Base-by-base conservation (phyloP, 164 flowering plant species). In the Kalanchoe fedtschenkoi region DNA sequence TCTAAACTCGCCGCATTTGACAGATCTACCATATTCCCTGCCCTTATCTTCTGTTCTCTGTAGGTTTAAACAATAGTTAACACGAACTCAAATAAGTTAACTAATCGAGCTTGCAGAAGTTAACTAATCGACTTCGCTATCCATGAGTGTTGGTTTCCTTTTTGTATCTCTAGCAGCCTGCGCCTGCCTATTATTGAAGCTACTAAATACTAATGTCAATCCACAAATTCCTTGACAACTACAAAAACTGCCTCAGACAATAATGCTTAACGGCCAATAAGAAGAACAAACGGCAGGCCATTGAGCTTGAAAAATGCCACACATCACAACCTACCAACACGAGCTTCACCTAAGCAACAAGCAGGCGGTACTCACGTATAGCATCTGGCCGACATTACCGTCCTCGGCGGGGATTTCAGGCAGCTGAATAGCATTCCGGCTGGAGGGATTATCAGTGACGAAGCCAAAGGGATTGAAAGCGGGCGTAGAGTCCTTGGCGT, bases 381-480 rank as follows among this genome's bases (percentile, higher is more conserved):
- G 87, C 93, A 92, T 80, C 69, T 92, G 96, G 47, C 98, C 98
- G 54, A 92, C 98, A 67, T 92, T 92, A 35, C 98, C 98, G 44
- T 80, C 93, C 75, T 92, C 91, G 1, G 96, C 98, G 3, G 98
- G 98, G 46, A 60, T 58, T 54, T 86, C 93, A 0, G 88, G 87
- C 16, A 92, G 86, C 81, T 92, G 98, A 70, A 92, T 92, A 22
- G 98, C 93, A 57, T 65, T 70, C 0, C 91, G 77, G 69, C 98
- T 89, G 0, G 98, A 92, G 0, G 96, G 91, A 67, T 92, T 92
- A 43, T 92, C 96, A 4, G 96, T 88, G 61, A 92, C 98, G 62
- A 92, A 92, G 1, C 96, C 90, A 56, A 92, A 88, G 2, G 96
- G 98, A 65, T 82, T 92, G 74, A 89, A 92, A 32, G 81, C 73